phyloP scores from a whole-genome alignment of 2,329 filamentous ascomycete genomes.

The Onygenales sp. region DNA sequence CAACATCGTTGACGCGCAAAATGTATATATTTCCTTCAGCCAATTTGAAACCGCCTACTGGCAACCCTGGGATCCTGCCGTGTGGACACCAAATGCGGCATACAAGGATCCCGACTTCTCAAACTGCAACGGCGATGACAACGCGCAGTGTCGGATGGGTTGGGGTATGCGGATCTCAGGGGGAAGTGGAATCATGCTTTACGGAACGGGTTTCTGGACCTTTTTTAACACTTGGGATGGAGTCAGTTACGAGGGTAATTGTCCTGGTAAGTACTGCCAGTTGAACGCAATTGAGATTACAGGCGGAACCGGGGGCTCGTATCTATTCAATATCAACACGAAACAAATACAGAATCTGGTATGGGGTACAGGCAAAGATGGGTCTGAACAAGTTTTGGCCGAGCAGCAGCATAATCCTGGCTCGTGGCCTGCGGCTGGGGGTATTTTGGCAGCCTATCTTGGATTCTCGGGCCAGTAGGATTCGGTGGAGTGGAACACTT shows the following conservation, averaged over 20 bases:
- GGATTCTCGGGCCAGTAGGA: background rate
- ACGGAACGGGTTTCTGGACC: constrained; percentile 66
- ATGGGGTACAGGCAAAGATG: background rate
- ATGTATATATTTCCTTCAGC: constrained; percentile 71
- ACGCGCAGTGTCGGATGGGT: constrained; percentile 53
- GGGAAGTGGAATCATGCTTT: constrained; percentile 58
- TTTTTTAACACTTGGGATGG: constrained; percentile 54
- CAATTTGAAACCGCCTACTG: constrained; percentile 86
- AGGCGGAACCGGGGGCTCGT: background rate
- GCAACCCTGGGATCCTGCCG: constrained; percentile 60
- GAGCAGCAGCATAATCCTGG: background rate
- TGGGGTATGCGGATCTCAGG: constrained; percentile 66
- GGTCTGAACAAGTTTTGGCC: background rate
- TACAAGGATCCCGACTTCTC: constrained; percentile 51
- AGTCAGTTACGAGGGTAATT: constrained; percentile 62
- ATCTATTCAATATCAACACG: background rate
- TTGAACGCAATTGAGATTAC: constrained; percentile 62
- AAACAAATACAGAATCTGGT: background rate
- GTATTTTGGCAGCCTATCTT: background rate
- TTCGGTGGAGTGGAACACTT: too few species aligned
- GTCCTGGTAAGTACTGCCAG: constrained; percentile 64
- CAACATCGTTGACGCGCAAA: constrained; percentile 64
- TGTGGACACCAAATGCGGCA: constrained; percentile 24
- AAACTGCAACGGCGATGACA: constrained; percentile 42
- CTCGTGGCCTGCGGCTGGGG: background rate